phyloP scores from a whole-genome alignment of 495 filamentous ascomycete genomes.

The Aspergillus asperescens region DNA sequence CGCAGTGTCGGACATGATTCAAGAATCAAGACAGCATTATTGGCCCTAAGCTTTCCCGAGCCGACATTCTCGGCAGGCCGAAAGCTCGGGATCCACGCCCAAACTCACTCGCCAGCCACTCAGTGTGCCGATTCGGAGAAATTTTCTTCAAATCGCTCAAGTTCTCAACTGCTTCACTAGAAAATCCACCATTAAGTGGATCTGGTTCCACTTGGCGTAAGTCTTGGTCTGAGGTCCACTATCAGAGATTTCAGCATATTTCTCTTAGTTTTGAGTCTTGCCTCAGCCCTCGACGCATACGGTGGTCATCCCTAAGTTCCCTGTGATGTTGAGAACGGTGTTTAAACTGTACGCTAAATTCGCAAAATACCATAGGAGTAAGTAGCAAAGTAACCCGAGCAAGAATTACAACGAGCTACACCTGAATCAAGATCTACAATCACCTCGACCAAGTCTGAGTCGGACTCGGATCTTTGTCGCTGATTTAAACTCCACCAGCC shows the following conservation, averaged over 20 bases:
- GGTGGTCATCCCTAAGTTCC: no score
- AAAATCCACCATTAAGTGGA: slow-evolving; percentile 16
- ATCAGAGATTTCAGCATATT: slow-evolving; percentile 2
- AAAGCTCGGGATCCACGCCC: slow-evolving; percentile 10
- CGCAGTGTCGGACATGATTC: no score
- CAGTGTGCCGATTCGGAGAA: slow-evolving; percentile 22
- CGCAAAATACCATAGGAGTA: no score
- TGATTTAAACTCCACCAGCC: background rate
- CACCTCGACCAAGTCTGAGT: no score
- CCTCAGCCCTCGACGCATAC: no score
- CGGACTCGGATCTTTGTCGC: no score
- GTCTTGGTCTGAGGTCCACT: slow-evolving; percentile 2
- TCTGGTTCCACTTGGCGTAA: background rate
- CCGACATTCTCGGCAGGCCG: slow-evolving; percentile 11
- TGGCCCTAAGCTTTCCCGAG: slow-evolving; percentile 1
- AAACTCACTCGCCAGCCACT: background rate
- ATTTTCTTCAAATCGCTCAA: background rate
- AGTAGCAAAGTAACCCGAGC: no score
- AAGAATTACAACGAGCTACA: no score
- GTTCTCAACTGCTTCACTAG: background rate
- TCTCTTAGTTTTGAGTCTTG: no score
- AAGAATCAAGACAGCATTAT: background rate
- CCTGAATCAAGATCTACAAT: no score
- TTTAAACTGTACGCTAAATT: no score
- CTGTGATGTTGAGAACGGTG: no score